These are phyloP conservation scores for Lactuca saligna DNA, from an alignment of 129 eudicot genomes.

Conservation along the genomic window DNA sequence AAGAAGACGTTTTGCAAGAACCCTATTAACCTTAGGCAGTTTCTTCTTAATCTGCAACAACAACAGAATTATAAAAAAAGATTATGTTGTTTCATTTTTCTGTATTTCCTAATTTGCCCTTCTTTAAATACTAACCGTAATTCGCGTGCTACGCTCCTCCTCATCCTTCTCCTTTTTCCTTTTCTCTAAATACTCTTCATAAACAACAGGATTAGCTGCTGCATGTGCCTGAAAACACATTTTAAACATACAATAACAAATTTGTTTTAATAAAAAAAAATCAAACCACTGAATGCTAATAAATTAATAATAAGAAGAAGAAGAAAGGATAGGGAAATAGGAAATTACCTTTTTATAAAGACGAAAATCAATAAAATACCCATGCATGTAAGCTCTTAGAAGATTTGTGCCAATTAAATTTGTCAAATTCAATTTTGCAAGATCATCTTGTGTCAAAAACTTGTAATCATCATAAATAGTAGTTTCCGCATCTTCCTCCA, in stretches of 20 bases:
- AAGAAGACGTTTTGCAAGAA: conserved; percentile 53
- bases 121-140: conserved; percentile 58
- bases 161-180: conserved; percentile 71
- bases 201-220: conserved; percentile 74
- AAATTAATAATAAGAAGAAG: neutral
- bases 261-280: neutral
- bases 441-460: conserved; percentile 85
- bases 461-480: conserved; percentile 91
- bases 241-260: neutral
- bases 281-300: neutral
- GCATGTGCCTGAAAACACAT: conserved; percentile 67
- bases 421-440: conserved; percentile 68
- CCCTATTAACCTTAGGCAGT: conserved; percentile 81
- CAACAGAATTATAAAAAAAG: neutral
- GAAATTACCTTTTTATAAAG: conserved; percentile 77
- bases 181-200: conserved; percentile 71
- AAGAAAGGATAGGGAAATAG: no score
- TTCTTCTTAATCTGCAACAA: conserved; percentile 67
- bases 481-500: conserved; percentile 85
- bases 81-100: no score
- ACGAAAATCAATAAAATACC: conserved; percentile 72
- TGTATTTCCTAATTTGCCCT: no score
- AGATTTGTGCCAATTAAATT: conserved; percentile 86
- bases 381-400: conserved; percentile 95
- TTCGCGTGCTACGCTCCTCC: conserved; percentile 55